These are phyloP conservation scores for Coprinopsis sp. DNA, from an alignment of 768 basidiomycete genomes.

Conservation along the genomic window DNA sequence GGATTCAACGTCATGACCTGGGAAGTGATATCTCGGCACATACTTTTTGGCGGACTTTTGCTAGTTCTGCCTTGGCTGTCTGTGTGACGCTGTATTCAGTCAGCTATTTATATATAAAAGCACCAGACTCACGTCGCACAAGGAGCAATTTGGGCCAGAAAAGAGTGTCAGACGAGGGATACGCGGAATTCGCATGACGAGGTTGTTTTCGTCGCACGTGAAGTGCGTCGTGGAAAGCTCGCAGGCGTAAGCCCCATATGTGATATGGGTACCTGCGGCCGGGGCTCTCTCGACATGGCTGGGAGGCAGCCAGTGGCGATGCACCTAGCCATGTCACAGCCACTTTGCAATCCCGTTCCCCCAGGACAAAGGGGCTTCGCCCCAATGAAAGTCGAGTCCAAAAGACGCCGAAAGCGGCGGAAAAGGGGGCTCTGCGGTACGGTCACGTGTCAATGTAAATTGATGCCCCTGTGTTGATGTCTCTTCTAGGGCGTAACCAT, in stretches of 20 bases:
- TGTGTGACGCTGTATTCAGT: conserved; percentile 22
- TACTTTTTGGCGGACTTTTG: conserved; percentile 62
- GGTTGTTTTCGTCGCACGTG: too few relatives aligned
- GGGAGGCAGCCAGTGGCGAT: too few relatives aligned
- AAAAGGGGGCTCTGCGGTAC: conserved; percentile 3
- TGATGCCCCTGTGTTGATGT: too few relatives aligned
- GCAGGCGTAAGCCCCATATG: too few relatives aligned
- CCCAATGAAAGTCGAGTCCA: too few relatives aligned
- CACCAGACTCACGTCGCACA: conserved; percentile 49
- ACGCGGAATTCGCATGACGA: conserved; percentile 29
- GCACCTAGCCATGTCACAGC: too few relatives aligned
- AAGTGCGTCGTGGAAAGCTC: too few relatives aligned
- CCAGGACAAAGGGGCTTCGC: too few relatives aligned
- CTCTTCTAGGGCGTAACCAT: conserved; percentile 10
- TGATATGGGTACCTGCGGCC: too few relatives aligned
- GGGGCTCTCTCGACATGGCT: too few relatives aligned
- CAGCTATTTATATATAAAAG: neutral
- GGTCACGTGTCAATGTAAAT: conserved; percentile 10
- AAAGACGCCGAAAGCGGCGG: neutral
- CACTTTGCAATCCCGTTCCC: too few relatives aligned
- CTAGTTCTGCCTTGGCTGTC: conserved; percentile 75
- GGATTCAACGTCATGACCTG: conserved; percentile 8
- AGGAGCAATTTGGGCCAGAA: conserved; percentile 73
- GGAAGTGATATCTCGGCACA: conserved; percentile 18
- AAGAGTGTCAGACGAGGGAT: conserved; percentile 70